Evolutionary conservation across 2,329 filamentous ascomycete genomes (phyloP), one percentile per base, ranked within the genome.

Genomic region (Sclerotinia glacialis): DNA sequence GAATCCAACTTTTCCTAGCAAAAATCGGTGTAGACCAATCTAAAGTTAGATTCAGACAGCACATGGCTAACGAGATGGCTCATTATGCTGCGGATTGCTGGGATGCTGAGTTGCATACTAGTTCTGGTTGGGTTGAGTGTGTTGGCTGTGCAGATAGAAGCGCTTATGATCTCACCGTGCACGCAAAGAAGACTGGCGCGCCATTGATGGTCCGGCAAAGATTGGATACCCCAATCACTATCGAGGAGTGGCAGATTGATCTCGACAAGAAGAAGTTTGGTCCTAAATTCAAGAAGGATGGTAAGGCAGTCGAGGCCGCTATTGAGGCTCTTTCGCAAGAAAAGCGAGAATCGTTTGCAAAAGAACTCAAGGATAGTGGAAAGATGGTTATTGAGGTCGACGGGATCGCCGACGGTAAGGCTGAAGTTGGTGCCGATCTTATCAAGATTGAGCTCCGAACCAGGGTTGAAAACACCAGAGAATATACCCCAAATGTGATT

Each of bases 11-110:
- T 50, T 99, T 98, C 85, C 84, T 98, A 72, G 79, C 90, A 75
- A 93, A 89, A 79, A 89, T 99, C 72, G 95, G 95, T 76, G 84
- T 96, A 58, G 94, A 98, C 77, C 83, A 87, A 77, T 85, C 82
- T 71, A 99, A 98, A 83, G 86, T 98, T 73, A 90, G 95, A 64
- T 98, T 98, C 85, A 88, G 95, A 75, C 95, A 99, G 80, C 95
- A 99, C 80, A 97, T 99, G 93, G 85, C 85, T 61, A 91, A 91
- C 73, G 89, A 92, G 77, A 91, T 91, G 89, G 89, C 95, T 21
- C 95, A 99, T 80, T 99, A 99, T 77, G 95, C 95, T 56, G 86
- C 89, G 66, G 95, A 99, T 81, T 99, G 95, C 82, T 98, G 95
- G 95, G 95, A 99, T 79, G 94, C 93, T 18, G 95, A 99, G 79